Evolutionary conservation across 225 moss, liverwort and hornwort species (phyloP).

Genomic region (Pleurozium schreberi): DNA sequence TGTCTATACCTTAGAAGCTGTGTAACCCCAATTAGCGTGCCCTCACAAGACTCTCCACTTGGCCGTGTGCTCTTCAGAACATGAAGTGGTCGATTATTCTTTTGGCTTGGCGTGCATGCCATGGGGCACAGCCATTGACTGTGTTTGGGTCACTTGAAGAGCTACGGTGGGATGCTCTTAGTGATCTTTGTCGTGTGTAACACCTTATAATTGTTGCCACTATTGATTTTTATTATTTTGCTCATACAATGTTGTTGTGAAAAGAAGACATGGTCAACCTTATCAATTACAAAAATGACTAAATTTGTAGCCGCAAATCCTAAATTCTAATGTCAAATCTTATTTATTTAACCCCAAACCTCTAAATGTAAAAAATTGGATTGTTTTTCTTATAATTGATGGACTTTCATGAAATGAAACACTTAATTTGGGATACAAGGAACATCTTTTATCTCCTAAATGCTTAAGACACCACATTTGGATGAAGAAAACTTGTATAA

Average conservation of each 20-base stretch:
- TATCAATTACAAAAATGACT: accelerated
- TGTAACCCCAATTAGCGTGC: too few species aligned
- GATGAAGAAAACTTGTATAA: too few species aligned
- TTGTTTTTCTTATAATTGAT: not conserved
- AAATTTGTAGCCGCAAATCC: accelerated
- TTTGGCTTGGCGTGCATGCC: too few species aligned
- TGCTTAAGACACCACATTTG: not conserved
- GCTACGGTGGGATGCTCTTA: too few species aligned
- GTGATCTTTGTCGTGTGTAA: accelerated
- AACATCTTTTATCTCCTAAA: not conserved
- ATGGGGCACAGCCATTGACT: too few species aligned
- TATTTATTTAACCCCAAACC: not conserved
- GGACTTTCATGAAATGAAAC: not conserved
- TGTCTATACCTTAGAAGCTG: too few species aligned
- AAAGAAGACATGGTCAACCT: not conserved
- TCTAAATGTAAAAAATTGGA: not conserved
- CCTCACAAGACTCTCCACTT: too few species aligned
- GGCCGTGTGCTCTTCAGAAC: too few species aligned
- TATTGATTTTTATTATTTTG: accelerated
- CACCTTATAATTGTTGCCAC: not conserved
- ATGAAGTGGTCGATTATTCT: too few species aligned
- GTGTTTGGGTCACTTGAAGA: too few species aligned
- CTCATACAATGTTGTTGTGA: not conserved
- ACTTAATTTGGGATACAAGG: accelerated
- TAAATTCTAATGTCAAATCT: not conserved